phyloP scores from a whole-genome alignment of 139 green algal genomes.

The Tetratostichococcus sp. region DNA sequence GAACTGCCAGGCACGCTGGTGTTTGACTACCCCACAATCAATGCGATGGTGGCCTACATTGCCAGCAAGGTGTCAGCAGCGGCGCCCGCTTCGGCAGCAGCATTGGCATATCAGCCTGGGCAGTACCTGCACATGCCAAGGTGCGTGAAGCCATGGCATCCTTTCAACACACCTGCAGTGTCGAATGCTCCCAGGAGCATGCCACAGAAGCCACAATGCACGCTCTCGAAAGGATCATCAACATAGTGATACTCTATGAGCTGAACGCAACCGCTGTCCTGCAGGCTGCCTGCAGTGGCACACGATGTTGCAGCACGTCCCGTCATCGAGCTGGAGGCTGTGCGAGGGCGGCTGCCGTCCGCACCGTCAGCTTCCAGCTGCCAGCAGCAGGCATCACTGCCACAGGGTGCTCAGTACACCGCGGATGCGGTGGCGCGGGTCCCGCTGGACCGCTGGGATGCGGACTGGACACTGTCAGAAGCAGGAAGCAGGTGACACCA shows the following conservation, averaged over 20 bases:
- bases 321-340: neutral
- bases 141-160: too few relatives aligned
- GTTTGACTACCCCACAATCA: conserved; percentile 65
- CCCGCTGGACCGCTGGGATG: conserved; percentile 51
- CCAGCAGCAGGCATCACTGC: too few relatives aligned
- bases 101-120: neutral
- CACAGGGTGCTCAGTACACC: neutral
- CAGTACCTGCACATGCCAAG: too few relatives aligned
- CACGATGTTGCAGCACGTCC: too few relatives aligned
- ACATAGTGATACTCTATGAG: too few relatives aligned
- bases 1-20: conserved; percentile 56
- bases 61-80: neutral
- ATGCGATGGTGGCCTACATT: conserved; percentile 29
- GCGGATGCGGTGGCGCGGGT: conserved; percentile 27
- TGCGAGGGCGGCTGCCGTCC: neutral
- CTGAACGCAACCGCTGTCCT: too few relatives aligned
- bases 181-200: too few relatives aligned
- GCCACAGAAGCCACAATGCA: too few relatives aligned
- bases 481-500: neutral
- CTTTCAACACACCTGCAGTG: too few relatives aligned
- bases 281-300: neutral
- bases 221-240: neutral
- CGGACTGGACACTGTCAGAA: conserved; percentile 1
- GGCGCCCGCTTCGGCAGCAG: too few relatives aligned
- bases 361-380: neutral